These are phyloP conservation scores for Microcyclospora pomicola DNA, from an alignment of 2,329 filamentous ascomycete species.

Conservation along the genomic window DNA sequence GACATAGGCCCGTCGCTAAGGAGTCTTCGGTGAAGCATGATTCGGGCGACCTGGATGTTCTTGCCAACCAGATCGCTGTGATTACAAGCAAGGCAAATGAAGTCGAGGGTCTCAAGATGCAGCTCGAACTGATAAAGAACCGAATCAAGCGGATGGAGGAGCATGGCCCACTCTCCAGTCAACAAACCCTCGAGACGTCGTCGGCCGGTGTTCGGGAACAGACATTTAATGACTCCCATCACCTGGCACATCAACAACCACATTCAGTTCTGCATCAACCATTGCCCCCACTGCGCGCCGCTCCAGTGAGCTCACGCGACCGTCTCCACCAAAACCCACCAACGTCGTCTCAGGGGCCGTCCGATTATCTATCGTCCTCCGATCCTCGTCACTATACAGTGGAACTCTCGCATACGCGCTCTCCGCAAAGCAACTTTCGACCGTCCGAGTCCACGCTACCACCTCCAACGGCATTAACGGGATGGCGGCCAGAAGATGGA, in stretches of 20 bases:
- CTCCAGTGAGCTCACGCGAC: slow-evolving; percentile 4
- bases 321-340: slow-evolving; percentile 7
- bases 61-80: slow-evolving; percentile 28
- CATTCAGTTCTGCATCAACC: slow-evolving; percentile 5
- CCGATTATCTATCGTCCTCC: not conserved
- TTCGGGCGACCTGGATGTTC: slow-evolving; percentile 28
- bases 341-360: no score
- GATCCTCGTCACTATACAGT: not conserved
- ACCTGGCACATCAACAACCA: slow-evolving; percentile 6
- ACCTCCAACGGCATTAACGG: slow-evolving; percentile 13
- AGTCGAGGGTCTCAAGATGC: slow-evolving; percentile 33
- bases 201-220: slow-evolving; percentile 1
- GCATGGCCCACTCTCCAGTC: slow-evolving; percentile 3
- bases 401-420: not conserved
- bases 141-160: slow-evolving; percentile 26
- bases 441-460: slow-evolving; percentile 9
- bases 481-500: slow-evolving; percentile 17
- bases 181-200: not conserved
- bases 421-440: slow-evolving; percentile 1
- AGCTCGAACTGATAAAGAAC: slow-evolving; percentile 35
- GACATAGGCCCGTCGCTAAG: slow-evolving; percentile 4
- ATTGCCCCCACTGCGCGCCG: slow-evolving; percentile 17
- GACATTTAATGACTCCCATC: not conserved
- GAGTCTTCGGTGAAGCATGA: slow-evolving; percentile 13
- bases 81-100: slow-evolving; percentile 32